Evolutionary conservation across 805 yeast species (phyloP).

Genomic region (Torulaspora quercuum): DNA sequence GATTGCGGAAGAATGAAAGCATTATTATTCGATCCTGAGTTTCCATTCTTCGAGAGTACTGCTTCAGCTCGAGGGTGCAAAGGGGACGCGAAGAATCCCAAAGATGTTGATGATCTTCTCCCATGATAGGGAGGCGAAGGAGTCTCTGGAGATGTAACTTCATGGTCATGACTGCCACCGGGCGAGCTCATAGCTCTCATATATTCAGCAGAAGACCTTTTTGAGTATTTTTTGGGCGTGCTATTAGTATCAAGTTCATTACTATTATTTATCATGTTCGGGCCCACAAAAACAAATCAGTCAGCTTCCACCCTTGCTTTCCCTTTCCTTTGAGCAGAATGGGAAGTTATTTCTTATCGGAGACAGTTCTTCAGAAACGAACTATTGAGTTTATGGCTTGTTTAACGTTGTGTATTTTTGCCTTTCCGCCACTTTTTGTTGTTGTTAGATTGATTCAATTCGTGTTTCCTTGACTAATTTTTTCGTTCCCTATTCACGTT

Average conservation of each 20-base stretch:
- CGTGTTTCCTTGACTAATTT: no score
- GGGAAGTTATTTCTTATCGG: no score
- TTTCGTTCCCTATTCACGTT: no score
- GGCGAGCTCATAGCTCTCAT: slow-evolving; percentile 19
- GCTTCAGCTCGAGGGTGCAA: slow-evolving; percentile 19
- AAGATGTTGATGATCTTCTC: slow-evolving; percentile 27
- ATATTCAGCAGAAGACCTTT: slow-evolving; percentile 19
- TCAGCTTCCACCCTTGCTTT: no score
- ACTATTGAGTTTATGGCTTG: no score
- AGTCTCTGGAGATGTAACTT: slow-evolving; percentile 23
- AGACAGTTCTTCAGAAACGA: no score
- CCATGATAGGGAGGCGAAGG: slow-evolving; percentile 28
- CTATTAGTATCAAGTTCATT: slow-evolving; percentile 8
- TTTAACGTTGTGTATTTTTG: no score
- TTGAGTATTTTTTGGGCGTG: slow-evolving; percentile 20
- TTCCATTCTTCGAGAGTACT: slow-evolving; percentile 8
- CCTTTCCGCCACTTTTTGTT: no score
- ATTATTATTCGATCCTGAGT: slow-evolving; percentile 6
- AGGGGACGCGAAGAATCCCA: slow-evolving; percentile 32
- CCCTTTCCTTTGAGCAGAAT: no score
- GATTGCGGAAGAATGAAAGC: slow-evolving; percentile 19
- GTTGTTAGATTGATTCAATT: no score
- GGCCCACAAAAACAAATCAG: not conserved
- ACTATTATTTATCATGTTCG: slow-evolving; percentile 15
- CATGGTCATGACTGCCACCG: slow-evolving; percentile 11